These are phyloP conservation scores for Pseudogymnoascus sp. DNA, from an alignment of 2,329 filamentous ascomycete species.

Conservation along the genomic window DNA sequence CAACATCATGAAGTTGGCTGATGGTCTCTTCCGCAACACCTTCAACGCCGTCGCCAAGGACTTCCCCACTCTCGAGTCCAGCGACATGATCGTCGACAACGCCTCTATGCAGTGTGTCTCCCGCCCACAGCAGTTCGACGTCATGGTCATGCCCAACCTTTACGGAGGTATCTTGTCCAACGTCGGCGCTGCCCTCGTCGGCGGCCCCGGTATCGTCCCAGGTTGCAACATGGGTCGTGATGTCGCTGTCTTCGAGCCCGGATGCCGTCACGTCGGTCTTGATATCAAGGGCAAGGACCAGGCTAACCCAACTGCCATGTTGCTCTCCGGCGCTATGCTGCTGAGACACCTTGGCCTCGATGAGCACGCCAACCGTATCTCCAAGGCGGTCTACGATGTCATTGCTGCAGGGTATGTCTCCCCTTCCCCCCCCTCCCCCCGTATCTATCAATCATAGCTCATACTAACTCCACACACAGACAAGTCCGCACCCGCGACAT, in stretches of 20 bases:
- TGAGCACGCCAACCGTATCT: constrained; percentile 97
- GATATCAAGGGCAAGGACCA: constrained; percentile 99
- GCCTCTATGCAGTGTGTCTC: constrained; percentile 99
- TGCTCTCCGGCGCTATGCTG: constrained; percentile 94
- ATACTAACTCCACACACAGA: constrained; percentile 40
- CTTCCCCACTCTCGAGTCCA: constrained; percentile 89
- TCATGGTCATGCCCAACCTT: constrained; percentile 99
- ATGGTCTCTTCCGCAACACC: constrained; percentile 96
- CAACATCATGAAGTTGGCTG: constrained; percentile 99
- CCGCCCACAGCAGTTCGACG: constrained; percentile 94
- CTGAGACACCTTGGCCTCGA: constrained; percentile 94
- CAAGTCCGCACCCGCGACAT: constrained; percentile 88
- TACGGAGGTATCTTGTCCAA: constrained; percentile 99
- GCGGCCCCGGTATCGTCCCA: constrained; percentile 91
- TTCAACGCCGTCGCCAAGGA: constrained; percentile 90
- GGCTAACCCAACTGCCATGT: constrained; percentile 93
- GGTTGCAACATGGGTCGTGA: constrained; percentile 99
- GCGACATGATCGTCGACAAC: constrained; percentile 99
- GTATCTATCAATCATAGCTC: neutral
- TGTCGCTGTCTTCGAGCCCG: constrained; percentile 96
- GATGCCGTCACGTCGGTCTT: constrained; percentile 97
- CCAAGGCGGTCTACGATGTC: constrained; percentile 67
- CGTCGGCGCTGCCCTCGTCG: constrained; percentile 93
- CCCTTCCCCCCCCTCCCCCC: neutral
- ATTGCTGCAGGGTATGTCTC: constrained; percentile 79